phyloP scores from a whole-genome alignment of 805 yeast genomes.

The Ogataea haglerorum region DNA sequence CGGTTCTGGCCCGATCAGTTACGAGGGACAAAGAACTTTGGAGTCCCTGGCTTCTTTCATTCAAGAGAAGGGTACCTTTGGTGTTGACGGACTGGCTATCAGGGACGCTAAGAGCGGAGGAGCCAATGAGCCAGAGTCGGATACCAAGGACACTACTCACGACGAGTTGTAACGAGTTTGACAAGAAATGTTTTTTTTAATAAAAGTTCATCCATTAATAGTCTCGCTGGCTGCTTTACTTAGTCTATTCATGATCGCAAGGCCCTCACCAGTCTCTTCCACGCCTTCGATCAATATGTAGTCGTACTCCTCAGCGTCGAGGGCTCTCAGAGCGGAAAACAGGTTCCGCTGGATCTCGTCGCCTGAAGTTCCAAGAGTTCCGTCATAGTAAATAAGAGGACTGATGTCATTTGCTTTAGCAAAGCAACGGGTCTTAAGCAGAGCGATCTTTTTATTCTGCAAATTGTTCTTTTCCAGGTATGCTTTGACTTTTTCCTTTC shows the following conservation, averaged over 20 bases:
- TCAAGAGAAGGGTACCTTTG: slow-evolving; percentile 60
- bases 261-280: slow-evolving; percentile 70
- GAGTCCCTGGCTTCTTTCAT: slow-evolving; percentile 70
- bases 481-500: slow-evolving; percentile 24
- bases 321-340: slow-evolving; percentile 68
- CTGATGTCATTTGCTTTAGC: slow-evolving; percentile 15
- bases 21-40: slow-evolving; percentile 68
- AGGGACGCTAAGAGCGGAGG: slow-evolving; percentile 25
- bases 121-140: slow-evolving; percentile 66
- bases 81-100: slow-evolving; percentile 52
- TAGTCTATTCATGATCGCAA: slow-evolving; percentile 92
- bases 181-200: background rate
- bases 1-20: slow-evolving; percentile 61
- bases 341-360: slow-evolving; percentile 69
- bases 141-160: slow-evolving; percentile 60
- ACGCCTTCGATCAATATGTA: slow-evolving; percentile 83
- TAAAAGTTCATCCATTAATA: slow-evolving; percentile 10
- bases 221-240: slow-evolving; percentile 71
- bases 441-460: slow-evolving; percentile 42
- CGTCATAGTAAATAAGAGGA: slow-evolving; percentile 27
- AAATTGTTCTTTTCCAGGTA: slow-evolving; percentile 9
- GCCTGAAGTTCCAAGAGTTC: slow-evolving; percentile 44
- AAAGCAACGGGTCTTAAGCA: slow-evolving; percentile 45
- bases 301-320: slow-evolving; percentile 68
- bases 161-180: slow-evolving; percentile 22